phyloP scores from a whole-genome alignment of 2,329 filamentous ascomycete species.

The Sordariomycetes sp. region DNA sequence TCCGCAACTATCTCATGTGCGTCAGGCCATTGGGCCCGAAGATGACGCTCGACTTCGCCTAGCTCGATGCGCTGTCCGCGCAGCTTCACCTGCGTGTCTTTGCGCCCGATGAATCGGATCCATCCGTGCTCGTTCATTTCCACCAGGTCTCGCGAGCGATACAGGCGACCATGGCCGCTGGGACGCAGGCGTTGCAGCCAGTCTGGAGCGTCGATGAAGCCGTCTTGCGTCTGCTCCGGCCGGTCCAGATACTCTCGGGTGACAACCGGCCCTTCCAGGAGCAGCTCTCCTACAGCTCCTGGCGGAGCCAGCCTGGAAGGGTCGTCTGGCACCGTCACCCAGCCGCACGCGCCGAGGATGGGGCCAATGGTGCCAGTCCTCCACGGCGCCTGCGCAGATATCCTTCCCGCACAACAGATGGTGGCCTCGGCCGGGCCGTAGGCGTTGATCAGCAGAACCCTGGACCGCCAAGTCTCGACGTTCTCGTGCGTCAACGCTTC shows the following conservation, averaged over 20 bases:
- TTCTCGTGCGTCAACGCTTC: constrained; percentile 7
- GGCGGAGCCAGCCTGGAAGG: constrained; percentile 9
- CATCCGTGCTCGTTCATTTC: background rate
- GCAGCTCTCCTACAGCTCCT: constrained; percentile 27
- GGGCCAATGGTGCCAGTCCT: background rate
- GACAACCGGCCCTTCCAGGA: constrained; percentile 39
- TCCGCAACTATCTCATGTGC: too few relatives aligned
- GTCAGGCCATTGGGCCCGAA: background rate
- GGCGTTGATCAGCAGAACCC: constrained; percentile 2
- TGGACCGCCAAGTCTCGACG: constrained; percentile 5
- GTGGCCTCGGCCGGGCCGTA: constrained; percentile 11
- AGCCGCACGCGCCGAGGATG: constrained; percentile 7
- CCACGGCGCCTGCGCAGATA: background rate
- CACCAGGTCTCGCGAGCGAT: constrained; percentile 1
- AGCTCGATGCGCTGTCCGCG: constrained; percentile 4
- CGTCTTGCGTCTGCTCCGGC: background rate
- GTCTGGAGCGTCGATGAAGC: background rate
- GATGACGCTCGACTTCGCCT: constrained; percentile 3
- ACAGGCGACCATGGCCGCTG: background rate
- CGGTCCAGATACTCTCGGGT: constrained; percentile 24
- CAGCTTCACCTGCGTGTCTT: constrained; percentile 5
- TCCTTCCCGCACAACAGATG: background rate
- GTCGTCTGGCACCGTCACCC: constrained; percentile 25
- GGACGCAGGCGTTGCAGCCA: too few relatives aligned
- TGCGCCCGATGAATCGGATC: constrained; percentile 1